Conservation (phyloP, 1,284 basidiomycete species). For the Takashimella koratensis region DNA sequence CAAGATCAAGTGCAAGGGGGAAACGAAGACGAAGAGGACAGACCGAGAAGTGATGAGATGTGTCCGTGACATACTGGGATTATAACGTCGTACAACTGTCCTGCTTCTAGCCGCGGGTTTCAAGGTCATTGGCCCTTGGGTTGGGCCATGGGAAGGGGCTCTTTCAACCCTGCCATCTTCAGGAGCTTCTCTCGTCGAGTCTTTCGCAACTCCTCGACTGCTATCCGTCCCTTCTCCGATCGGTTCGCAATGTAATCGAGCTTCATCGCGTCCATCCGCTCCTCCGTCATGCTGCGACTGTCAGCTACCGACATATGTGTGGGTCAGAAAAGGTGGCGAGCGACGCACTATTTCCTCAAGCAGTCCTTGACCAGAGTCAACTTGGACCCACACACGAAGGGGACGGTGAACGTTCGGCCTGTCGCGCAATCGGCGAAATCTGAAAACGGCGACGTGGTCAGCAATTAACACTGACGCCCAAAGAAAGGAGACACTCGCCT, state of each 20-base stretch:
- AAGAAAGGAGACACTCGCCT: constrained; percentile 53
- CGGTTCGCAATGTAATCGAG: constrained; percentile 45
- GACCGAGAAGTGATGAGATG: too few species aligned
- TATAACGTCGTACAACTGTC: too few species aligned
- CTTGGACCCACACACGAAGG: constrained; percentile 72
- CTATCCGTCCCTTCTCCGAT: constrained; percentile 32
- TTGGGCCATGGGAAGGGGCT: too few species aligned
- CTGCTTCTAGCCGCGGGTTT: too few species aligned
- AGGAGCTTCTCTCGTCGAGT: constrained; percentile 28
- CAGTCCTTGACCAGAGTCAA: constrained; percentile 72
- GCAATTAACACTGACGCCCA: too few species aligned
- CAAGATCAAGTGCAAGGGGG: too few species aligned
- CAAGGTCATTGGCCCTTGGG: too few species aligned
- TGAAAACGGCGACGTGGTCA: constrained; percentile 45
- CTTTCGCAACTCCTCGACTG: constrained; percentile 32
- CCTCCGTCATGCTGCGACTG: constrained; percentile 38
- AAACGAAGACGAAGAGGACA: too few species aligned
- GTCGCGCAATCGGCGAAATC: constrained; percentile 79
- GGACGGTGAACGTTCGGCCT: constrained; percentile 75
- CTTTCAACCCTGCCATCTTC: constrained; percentile 30
- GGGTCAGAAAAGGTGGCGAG: too few species aligned
- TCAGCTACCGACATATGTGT: neutral
- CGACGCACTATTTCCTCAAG: constrained; percentile 68
- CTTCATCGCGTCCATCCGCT: constrained; percentile 42
- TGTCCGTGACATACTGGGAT: too few species aligned